Conservation (phyloP, 2,329 filamentous ascomycete species). For the Lasiodiplodia citricola region DNA sequence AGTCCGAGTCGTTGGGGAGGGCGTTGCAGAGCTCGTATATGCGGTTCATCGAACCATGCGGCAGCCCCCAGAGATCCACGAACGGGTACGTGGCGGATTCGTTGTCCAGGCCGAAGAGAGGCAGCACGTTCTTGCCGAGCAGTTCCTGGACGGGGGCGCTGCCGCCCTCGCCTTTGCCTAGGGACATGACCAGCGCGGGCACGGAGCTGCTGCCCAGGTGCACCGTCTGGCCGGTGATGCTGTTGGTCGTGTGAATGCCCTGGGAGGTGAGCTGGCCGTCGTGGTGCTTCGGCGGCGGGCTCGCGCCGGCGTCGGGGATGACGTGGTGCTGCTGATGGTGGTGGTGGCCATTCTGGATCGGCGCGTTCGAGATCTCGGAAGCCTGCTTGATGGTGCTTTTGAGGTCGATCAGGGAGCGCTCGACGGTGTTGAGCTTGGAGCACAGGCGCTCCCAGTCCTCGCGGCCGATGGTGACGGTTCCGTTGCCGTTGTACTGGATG, state of each 20-base stretch:
- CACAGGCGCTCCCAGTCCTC: conserved; percentile 56
- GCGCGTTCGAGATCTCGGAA: conserved; percentile 32
- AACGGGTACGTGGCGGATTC: conserved; percentile 70
- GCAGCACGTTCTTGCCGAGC: conserved; percentile 63
- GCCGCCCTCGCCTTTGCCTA: conserved; percentile 40
- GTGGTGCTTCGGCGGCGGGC: conserved; percentile 39
- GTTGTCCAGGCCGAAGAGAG: conserved; percentile 67
- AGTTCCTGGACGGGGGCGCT: conserved; percentile 60
- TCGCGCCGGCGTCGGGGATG: conserved; percentile 39
- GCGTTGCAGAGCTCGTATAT: conserved; percentile 64
- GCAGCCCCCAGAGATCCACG: conserved; percentile 66
- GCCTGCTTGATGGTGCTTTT: conserved; percentile 47
- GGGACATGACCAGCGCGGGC: conserved; percentile 62
- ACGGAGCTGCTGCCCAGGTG: conserved; percentile 67
- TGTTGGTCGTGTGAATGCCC: conserved; percentile 66
- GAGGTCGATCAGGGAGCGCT: conserved; percentile 53
- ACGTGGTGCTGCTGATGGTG: background rate
- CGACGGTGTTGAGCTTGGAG: conserved; percentile 54
- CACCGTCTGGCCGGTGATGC: conserved; percentile 64
- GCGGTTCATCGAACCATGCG: conserved; percentile 63
- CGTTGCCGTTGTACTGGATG: conserved; percentile 39
- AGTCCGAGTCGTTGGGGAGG: conserved; percentile 63
- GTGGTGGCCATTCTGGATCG: conserved; percentile 34
- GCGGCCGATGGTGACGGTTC: conserved; percentile 47
- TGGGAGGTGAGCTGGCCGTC: conserved; percentile 54